Percentiles rank a stretch among this genome's conserved stretches.
Evolutionary conservation across 148 eudicot species (phyloP).

Genomic region (Pouteria glomerata): DNA sequence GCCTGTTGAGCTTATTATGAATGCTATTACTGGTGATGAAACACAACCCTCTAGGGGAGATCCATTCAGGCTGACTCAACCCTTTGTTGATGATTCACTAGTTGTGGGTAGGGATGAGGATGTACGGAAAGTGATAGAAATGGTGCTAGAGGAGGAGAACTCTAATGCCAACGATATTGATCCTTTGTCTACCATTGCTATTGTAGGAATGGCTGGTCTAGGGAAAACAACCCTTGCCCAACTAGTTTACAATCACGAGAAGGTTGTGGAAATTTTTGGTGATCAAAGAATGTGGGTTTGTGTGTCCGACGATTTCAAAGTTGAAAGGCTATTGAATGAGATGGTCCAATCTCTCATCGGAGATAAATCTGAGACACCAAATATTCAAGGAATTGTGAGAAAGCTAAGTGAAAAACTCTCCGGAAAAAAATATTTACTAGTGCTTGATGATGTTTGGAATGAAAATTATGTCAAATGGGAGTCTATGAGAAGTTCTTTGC

Average conservation of each 20-base stretch:
- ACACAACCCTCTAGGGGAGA: no score
- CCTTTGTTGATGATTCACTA: background rate
- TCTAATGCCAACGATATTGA: background rate
- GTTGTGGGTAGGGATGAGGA: slow-evolving; percentile 10
- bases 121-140: background rate
- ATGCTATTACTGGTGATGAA: no score
- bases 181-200: background rate
- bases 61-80: background rate
- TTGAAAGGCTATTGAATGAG: no score
- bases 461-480: background rate
- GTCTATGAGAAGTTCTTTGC: background rate
- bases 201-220: no score
- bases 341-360: background rate
- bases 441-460: slow-evolving; percentile 17
- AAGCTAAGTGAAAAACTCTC: background rate
- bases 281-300: slow-evolving; percentile 5
- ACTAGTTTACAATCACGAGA: background rate
- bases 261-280: background rate
- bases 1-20: background rate
- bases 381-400: background rate
- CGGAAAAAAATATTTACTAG: slow-evolving; percentile 11
- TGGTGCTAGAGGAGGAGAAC: background rate
- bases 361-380: background rate
- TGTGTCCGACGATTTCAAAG: background rate
- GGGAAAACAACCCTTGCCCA: background rate